phyloP scores from a whole-genome alignment of 352 stramenopile genomes.

The Globisporangium megalacanthum region DNA sequence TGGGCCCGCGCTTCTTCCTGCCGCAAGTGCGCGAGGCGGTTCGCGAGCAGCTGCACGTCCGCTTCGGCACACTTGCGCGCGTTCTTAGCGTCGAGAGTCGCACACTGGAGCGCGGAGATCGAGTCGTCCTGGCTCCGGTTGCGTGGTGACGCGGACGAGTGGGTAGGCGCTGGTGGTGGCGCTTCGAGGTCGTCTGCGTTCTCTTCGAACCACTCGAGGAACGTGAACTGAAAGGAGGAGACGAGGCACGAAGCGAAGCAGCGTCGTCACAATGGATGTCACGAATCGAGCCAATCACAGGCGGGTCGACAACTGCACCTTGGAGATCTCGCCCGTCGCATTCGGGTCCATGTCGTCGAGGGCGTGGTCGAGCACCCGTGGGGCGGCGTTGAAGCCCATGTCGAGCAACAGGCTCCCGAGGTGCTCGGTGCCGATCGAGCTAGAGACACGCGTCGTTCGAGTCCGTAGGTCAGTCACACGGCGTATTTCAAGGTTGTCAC shows the following conservation, averaged over 20 bases:
- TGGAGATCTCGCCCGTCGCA: conserved; percentile 59
- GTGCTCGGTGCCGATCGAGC: conserved; percentile 52
- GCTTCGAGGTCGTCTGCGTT: conserved; percentile 55
- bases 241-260: too few species aligned
- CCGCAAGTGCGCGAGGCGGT: conserved; percentile 55
- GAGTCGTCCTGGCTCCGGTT: conserved; percentile 21
- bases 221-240: conserved; percentile 25
- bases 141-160: background rate
- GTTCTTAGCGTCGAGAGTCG: conserved; percentile 61
- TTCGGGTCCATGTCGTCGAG: conserved; percentile 70
- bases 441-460: conserved; percentile 1
- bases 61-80: conserved; percentile 46
- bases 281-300: background rate
- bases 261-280: background rate
- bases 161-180: background rate
- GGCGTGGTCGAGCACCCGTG: conserved; percentile 41
- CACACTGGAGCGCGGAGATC: conserved; percentile 36
- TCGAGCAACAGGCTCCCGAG: conserved; percentile 53
- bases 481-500: too few species aligned
- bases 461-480: too few species aligned
- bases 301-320: conserved; percentile 12
- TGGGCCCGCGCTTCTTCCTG: conserved; percentile 49
- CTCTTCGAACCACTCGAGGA: conserved; percentile 72
- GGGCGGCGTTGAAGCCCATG: conserved; percentile 61
- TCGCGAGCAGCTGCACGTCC: conserved; percentile 54